Base-by-base conservation (phyloP, 1,284 basidiomycete species). In the Ceratobasidium sp. region DNA sequence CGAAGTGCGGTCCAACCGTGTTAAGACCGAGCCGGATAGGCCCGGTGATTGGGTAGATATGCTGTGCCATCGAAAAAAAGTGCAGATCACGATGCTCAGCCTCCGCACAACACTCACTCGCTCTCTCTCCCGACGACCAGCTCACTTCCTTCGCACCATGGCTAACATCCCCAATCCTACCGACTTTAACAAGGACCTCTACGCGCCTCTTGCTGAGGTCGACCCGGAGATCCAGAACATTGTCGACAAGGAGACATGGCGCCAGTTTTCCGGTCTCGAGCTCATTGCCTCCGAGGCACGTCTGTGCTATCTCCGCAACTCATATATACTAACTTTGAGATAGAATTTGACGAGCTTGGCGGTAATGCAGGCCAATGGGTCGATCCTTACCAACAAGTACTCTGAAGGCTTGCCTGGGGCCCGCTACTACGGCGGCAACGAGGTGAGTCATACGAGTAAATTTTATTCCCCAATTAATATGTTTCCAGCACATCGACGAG, bases 191-290 rank as follows among this genome's bases (percentile, higher is more conserved):
- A 92, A 91, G 81, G 83, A 86, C 71, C 86, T 99, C 75, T 98
- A 98, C 83, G 82, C 87, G 72, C 86, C 94, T 75, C 86, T 98
- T 71, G 84, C 90, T 32, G 89, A 98, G 85, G 87, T 89, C 76
- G 96, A 98, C 82, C 96, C 96, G 71, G 93, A 93, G 81, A 89
- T 99, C 76, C 88, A 95, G 81, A 92, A 94, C 80, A 93, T 99
- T 85, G 94, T 99, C 82, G 95, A 99, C 84, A 94, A 97, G 85
- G 96, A 99, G 86, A 96, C 94, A 80, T 98, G 94, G 94, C 84
- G 95, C 76, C 96, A 98, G 85, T 98, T 93, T 82, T 93, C 93
- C 64, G 97, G 97, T 72, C 89, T 99, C 73, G 97, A 99, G 82
- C 89, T 96, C 77, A 96, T 96, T 76, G 94, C 94, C 57, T 96